Evolutionary conservation across 495 filamentous ascomycete genomes (phyloP).

Genomic region (Tetracladium setigerum): DNA sequence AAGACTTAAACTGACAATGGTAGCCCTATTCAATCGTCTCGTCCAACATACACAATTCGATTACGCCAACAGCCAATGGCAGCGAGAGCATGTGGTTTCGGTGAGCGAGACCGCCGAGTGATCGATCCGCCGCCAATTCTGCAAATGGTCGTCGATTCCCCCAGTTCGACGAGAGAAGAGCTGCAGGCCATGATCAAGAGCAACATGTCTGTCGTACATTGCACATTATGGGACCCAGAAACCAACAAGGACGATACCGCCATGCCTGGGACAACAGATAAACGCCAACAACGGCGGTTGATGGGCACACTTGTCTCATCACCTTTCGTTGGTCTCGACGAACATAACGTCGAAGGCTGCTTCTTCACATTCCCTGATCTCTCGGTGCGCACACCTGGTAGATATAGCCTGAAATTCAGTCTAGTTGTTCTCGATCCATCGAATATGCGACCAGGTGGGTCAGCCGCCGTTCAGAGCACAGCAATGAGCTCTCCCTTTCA

Average conservation of each 20-base stretch:
- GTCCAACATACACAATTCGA: conserved; percentile 45
- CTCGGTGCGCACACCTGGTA: conserved; percentile 79
- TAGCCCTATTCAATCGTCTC: neutral
- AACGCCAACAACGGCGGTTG: conserved; percentile 54
- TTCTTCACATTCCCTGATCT: conserved; percentile 97
- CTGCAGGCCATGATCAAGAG: conserved; percentile 57
- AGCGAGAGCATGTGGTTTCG: conserved; percentile 88
- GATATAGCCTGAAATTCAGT: conserved; percentile 77
- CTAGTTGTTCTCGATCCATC: conserved; percentile 68
- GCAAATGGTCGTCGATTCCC: conserved; percentile 69
- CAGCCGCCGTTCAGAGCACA: conserved; percentile 54
- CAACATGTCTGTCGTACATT: conserved; percentile 78
- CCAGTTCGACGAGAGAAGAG: conserved; percentile 41
- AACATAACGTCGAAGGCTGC: conserved; percentile 58
- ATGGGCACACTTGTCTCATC: conserved; percentile 75
- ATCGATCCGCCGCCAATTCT: conserved; percentile 95
- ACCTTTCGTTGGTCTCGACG: conserved; percentile 62
- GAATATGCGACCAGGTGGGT: conserved; percentile 20
- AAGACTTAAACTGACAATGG: neutral
- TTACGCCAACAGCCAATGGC: conserved; percentile 88
- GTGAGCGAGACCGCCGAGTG: conserved; percentile 85
- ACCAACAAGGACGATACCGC: conserved; percentile 52
- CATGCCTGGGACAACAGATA: conserved; percentile 42
- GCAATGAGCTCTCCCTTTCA: conserved; percentile 74
- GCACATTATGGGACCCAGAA: conserved; percentile 60